Evolutionary conservation across 2,329 filamentous ascomycete genomes (phyloP).

Genomic region (Neophaeococcomyces aloes): DNA sequence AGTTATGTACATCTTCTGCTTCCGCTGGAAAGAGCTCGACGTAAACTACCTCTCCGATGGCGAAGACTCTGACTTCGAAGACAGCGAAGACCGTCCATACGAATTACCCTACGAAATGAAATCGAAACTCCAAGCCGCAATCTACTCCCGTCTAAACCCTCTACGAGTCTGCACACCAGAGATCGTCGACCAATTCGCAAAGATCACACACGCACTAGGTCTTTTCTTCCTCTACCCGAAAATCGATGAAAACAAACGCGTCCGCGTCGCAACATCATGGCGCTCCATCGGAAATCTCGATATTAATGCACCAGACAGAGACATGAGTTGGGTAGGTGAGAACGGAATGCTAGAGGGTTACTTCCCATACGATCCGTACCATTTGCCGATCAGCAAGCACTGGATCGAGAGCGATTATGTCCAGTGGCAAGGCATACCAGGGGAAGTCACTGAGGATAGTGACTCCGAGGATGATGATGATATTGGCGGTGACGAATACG

Average conservation of each 20-base stretch:
- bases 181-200: conserved; percentile 86
- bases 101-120: conserved; percentile 67
- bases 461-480: conserved; percentile 38
- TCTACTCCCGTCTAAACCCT: conserved; percentile 84
- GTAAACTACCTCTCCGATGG: conserved; percentile 36
- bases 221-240: conserved; percentile 84
- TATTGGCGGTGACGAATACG: conserved; percentile 30
- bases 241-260: conserved; percentile 83
- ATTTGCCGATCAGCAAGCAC: conserved; percentile 71
- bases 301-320: conserved; percentile 40
- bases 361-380: conserved; percentile 96
- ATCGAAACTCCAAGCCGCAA: conserved; percentile 62
- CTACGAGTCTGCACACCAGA: conserved; percentile 85
- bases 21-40: conserved; percentile 84
- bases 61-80: conserved; percentile 40
- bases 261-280: conserved; percentile 39
- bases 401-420: conserved; percentile 84
- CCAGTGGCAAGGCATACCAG: conserved; percentile 65
- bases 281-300: conserved; percentile 27
- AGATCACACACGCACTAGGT: conserved; percentile 70
- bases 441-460: conserved; percentile 49
- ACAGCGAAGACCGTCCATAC: conserved; percentile 56
- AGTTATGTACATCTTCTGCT: conserved; percentile 90
- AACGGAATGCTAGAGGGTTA: conserved; percentile 80
- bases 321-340: conserved; percentile 54